Base-by-base conservation (phyloP, 192 early-diverging fungal species). In the Chytriomyces confervae region DNA sequence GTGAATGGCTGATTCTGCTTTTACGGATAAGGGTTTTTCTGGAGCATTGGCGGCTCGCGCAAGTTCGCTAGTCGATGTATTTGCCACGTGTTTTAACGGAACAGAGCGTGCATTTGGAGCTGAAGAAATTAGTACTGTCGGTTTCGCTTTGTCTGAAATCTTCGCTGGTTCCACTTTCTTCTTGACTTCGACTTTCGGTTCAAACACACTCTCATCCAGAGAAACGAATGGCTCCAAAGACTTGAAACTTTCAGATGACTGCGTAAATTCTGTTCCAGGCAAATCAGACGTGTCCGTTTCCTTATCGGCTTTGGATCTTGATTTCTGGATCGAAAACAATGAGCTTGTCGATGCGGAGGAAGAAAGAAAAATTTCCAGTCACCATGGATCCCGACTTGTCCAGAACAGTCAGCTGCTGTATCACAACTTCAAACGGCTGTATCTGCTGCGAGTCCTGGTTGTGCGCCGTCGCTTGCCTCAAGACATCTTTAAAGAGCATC, bases 401-500 rank as follows among this genome's bases (percentile, higher is more conserved):
- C 43, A 24, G 43, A 43, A 66, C 63, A 7, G 72, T 50, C 23
- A 75, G 20, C 49, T 75, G 46, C 63, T 61, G 57, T 8, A 75
- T 47, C 43, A 36, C 48, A 16, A 75, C 61, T 66, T 75, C 72
- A 75, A 75, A 64, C 20, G 69, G 69, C 27, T 70, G 23, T 3
- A n/a, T 57, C 23, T 16, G 13, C 9, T 53, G 46, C 10, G 18
- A 13, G 7, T 7, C 47, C 27, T 20, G n/a, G 45, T 50, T 57
- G 18, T 50, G 23, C 2, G 43, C 18, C 23, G 51, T 75, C 49
- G 50, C 11, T 48, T 81, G 79, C 7, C 57, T 44, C 18, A 84
- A 66, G 6, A 84, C 61, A 50, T 84, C 83, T 57, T 75, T 78
- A 29, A 84, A 69, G 27, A 84, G 74, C 13, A 75, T 18, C 18